Percentiles rank a stretch among this genome's conserved stretches.
phyloP scores from a whole-genome alignment of 345 rosid genomes.

The Hypericum perforatum region DNA sequence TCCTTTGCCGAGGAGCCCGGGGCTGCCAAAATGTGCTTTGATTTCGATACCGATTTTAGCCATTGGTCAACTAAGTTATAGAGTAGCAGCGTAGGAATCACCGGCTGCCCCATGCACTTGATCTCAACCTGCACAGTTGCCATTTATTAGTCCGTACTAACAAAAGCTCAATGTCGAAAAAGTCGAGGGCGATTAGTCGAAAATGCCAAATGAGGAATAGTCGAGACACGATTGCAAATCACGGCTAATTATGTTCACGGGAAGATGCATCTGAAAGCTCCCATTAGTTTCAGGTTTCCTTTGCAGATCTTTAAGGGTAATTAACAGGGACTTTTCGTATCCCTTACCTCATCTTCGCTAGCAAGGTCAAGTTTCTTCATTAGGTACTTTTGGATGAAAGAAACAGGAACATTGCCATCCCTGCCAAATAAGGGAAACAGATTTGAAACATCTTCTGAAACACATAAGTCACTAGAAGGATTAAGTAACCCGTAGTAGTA shows the following conservation, averaged over 20 bases:
- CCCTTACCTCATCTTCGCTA: slow-evolving; percentile 65
- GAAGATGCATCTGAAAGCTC: too few relatives aligned
- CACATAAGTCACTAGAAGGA: background rate
- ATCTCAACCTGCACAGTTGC: slow-evolving; percentile 21
- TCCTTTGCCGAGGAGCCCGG: slow-evolving; percentile 22
- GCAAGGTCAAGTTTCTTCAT: slow-evolving; percentile 58
- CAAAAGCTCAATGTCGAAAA: background rate
- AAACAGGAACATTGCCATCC: slow-evolving; percentile 70
- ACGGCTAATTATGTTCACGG: too few relatives aligned
- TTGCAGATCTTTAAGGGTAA: too few relatives aligned
- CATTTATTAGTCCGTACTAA: background rate
- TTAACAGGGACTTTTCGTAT: background rate
- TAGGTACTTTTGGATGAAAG: slow-evolving; percentile 76
- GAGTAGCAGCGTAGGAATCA: slow-evolving; percentile 15
- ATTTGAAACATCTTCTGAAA: background rate
- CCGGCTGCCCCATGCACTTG: slow-evolving; percentile 21
- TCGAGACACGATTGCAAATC: too few relatives aligned
- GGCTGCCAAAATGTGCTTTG: slow-evolving; percentile 12
- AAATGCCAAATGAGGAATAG: too few relatives aligned
- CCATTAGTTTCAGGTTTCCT: too few relatives aligned
- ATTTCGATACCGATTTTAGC: slow-evolving; percentile 13
- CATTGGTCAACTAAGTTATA: slow-evolving; percentile 19
- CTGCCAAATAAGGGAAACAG: slow-evolving; percentile 29
- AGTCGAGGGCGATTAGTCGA: too few relatives aligned
- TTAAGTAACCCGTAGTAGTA: background rate